Percentiles rank a stretch among this genome's conserved stretches.
Evolutionary conservation across 805 yeast genomes (phyloP).

Genomic region (Maudiozyma turicensis): DNA sequence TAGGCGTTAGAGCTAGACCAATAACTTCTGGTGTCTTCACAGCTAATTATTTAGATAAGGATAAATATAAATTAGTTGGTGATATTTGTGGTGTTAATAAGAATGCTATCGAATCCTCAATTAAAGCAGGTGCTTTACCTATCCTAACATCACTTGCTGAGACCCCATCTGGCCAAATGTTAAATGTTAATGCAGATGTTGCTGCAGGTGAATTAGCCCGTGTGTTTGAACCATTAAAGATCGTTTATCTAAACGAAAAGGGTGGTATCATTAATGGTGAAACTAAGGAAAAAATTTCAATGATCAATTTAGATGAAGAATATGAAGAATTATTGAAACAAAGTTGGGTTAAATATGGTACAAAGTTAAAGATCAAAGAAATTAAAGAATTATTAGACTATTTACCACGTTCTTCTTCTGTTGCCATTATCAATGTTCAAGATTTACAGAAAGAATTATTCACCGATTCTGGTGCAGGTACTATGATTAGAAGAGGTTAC

Average conservation of each 20-base stretch:
- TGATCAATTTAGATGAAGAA: constrained; percentile 92
- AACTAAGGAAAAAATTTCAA: constrained; percentile 81
- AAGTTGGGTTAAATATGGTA: constrained; percentile 98
- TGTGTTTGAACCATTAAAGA: constrained; percentile 92
- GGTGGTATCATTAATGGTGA: constrained; percentile 94
- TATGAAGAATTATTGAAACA: constrained; percentile 83
- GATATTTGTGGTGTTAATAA: constrained; percentile 79
- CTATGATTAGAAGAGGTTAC: constrained; percentile 95
- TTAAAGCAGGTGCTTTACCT: constrained; percentile 93
- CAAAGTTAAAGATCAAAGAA: constrained; percentile 92
- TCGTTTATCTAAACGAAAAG: constrained; percentile 92
- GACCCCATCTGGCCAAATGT: constrained; percentile 90
- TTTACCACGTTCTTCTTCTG: constrained; percentile 94
- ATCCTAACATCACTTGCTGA: constrained; percentile 94
- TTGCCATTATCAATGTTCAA: constrained; percentile 90
- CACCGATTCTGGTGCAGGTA: constrained; percentile 99
- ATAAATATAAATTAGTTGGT: constrained; percentile 88
- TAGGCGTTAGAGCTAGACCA: constrained; percentile 98
- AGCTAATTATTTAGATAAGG: constrained; percentile 85
- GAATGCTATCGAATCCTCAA: constrained; percentile 85
- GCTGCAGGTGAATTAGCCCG: constrained; percentile 98
- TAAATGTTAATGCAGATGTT: constrained; percentile 96
- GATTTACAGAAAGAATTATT: constrained; percentile 95
- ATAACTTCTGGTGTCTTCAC: constrained; percentile 95
- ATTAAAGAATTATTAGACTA: constrained; percentile 89